Base-by-base conservation (phyloP, 768 basidiomycete species). In the Mycena vitilis region DNA sequence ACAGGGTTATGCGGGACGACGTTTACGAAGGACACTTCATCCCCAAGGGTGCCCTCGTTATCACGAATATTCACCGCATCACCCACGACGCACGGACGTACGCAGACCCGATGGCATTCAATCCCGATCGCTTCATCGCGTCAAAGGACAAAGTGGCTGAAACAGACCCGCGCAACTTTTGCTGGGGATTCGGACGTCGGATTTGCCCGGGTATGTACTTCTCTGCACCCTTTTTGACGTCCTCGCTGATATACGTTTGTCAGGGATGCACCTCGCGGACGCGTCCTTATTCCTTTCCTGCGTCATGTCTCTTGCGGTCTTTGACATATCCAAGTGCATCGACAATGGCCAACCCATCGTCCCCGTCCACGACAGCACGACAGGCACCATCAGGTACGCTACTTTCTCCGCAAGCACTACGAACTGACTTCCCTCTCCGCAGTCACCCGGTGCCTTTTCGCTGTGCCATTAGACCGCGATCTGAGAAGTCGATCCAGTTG, bases 141-240 rank as follows among this genome's bases (percentile, higher is more conserved):
- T 78, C 77, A 22, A 82, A 80, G 66, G 80, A 76, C 59, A 78
- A 77, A 55, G 70, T 77, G 51, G 83, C 83, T 37, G 87, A 90
- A 73, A 75, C 73, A 22, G 89, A 91, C 76, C 88, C 90, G 66
- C 87, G 86, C 62, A 82, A 82, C 55, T 75, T 89, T 54, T 89
- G 87, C 72, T 93, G 91, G 78, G 91, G 91, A 9, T 93, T 91
- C 73, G 91, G 91, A 55, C 81, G 91, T 78, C 85, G 91, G 57
- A 84, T 82, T 56, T 86, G 85, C 67, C 86, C 86, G 77, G 86
- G 86, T 84, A 78, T 13, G n/a, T 60, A 25, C 48, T 64, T 60
- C 60, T 48, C 30, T 47, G 44, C 16, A 3, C 11, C 10, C 47
- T 25, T 57, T 55, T 38, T 34, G 63, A 51, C 15, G 16, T 36